These are phyloP conservation scores for Antrodiella citrinella DNA, from an alignment of 768 basidiomycete genomes.

Conservation along the genomic window DNA sequence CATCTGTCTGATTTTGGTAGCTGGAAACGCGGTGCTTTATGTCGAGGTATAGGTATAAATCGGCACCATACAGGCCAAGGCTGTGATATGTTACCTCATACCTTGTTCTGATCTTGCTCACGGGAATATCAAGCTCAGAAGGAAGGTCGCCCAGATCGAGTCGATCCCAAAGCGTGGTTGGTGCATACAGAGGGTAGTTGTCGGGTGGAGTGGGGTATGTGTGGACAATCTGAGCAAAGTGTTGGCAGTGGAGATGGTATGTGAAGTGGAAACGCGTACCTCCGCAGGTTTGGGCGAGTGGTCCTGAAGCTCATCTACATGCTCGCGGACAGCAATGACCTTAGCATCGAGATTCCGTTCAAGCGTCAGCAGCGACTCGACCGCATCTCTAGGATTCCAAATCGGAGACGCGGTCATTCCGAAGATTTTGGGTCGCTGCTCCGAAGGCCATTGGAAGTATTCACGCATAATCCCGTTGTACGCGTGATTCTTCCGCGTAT, in stretches of 20 bases:
- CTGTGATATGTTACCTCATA: slow-evolving; percentile 53
- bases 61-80: slow-evolving; percentile 70
- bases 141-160: slow-evolving; percentile 33
- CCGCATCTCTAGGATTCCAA: slow-evolving; percentile 68
- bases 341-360: slow-evolving; percentile 69
- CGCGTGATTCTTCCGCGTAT: slow-evolving; percentile 47
- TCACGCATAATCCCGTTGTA: slow-evolving; percentile 53
- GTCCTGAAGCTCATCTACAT: slow-evolving; percentile 54
- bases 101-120: slow-evolving; percentile 52
- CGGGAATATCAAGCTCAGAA: slow-evolving; percentile 37
- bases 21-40: slow-evolving; percentile 41
- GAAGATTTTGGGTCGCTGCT: slow-evolving; percentile 70
- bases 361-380: slow-evolving; percentile 50
- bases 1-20: slow-evolving; percentile 23
- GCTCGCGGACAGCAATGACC: slow-evolving; percentile 65
- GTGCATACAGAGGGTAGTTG: slow-evolving; percentile 44
- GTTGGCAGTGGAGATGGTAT: background rate
- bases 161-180: slow-evolving; percentile 45
- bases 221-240: slow-evolving; percentile 46
- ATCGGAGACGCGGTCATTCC: slow-evolving; percentile 92
- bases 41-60: slow-evolving; percentile 60
- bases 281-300: slow-evolving; percentile 62
- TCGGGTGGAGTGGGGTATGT: slow-evolving; percentile 46
- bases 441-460: slow-evolving; percentile 37
- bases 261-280: slow-evolving; percentile 25